phyloP scores from a whole-genome alignment of 2,329 filamentous ascomycete species.

The Bimuria novae-zelandiae region DNA sequence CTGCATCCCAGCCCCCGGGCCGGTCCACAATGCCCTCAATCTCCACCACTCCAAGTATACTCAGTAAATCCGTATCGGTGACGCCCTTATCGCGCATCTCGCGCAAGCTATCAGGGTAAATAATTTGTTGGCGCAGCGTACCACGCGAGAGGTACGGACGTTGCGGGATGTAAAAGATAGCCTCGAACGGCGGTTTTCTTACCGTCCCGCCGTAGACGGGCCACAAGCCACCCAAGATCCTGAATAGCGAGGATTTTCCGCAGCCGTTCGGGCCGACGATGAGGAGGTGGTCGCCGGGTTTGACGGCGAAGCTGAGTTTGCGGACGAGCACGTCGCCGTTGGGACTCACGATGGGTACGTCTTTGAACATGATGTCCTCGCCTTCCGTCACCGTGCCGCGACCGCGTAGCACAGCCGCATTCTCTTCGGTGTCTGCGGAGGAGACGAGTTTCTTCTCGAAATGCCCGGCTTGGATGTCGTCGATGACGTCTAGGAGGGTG shows the following conservation, averaged over 20 bases:
- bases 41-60: slow-evolving; percentile 77
- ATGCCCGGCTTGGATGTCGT: slow-evolving; percentile 84
- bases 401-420: slow-evolving; percentile 79
- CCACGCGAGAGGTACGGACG: slow-evolving; percentile 91
- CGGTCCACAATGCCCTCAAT: slow-evolving; percentile 82
- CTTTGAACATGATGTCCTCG: slow-evolving; percentile 78
- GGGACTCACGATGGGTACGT: slow-evolving; percentile 94
- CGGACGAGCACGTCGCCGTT: slow-evolving; percentile 92
- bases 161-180: slow-evolving; percentile 98
- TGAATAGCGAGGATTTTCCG: slow-evolving; percentile 94
- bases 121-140: slow-evolving; percentile 93
- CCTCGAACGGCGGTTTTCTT: slow-evolving; percentile 84
- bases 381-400: slow-evolving; percentile 84
- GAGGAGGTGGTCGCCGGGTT: slow-evolving; percentile 85
- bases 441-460: slow-evolving; percentile 98
- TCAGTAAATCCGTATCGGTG: slow-evolving; percentile 77
- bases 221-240: slow-evolving; percentile 95
- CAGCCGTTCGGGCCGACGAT: slow-evolving; percentile 97
- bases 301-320: slow-evolving; percentile 83
- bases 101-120: slow-evolving; percentile 87
- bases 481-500: slow-evolving; percentile 88
- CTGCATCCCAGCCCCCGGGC: slow-evolving; percentile 85
- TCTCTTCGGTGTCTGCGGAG: slow-evolving; percentile 78
- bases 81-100: slow-evolving; percentile 85
- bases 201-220: slow-evolving; percentile 96